phyloP scores from a whole-genome alignment of 129 eudicot species.

The Flaveria brownii region DNA sequence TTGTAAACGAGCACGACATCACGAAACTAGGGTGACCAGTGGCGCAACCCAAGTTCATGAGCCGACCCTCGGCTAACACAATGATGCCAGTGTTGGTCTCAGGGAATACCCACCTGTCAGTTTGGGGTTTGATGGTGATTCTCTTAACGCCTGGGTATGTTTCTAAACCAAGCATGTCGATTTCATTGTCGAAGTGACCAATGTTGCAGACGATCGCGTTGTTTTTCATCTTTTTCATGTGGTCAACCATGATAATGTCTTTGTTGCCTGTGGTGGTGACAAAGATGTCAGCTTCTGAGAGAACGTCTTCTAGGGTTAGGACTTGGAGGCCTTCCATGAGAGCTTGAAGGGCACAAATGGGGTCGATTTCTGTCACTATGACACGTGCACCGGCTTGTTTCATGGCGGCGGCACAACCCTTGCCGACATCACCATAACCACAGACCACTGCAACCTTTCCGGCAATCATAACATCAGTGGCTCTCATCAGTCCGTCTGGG shows the following conservation, averaged over 20 bases:
- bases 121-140: slow-evolving; percentile 50
- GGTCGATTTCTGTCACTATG: slow-evolving; percentile 54
- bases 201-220: slow-evolving; percentile 56
- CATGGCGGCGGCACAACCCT: slow-evolving; percentile 56
- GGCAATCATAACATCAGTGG: slow-evolving; percentile 56
- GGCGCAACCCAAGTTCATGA: slow-evolving; percentile 55
- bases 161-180: slow-evolving; percentile 51
- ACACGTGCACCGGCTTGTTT: slow-evolving; percentile 60
- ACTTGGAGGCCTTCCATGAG: slow-evolving; percentile 52
- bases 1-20: slow-evolving; percentile 57
- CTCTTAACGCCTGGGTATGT: slow-evolving; percentile 44
- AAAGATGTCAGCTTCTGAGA: slow-evolving; percentile 46
- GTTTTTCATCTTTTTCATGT: slow-evolving; percentile 50
- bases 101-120: slow-evolving; percentile 49
- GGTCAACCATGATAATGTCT: slow-evolving; percentile 53
- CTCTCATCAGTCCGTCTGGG: slow-evolving; percentile 60
- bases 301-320: slow-evolving; percentile 46
- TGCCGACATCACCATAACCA: slow-evolving; percentile 48
- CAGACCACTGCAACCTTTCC: slow-evolving; percentile 47
- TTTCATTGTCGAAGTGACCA: slow-evolving; percentile 54
- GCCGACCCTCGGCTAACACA: slow-evolving; percentile 42
- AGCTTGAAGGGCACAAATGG: slow-evolving; percentile 55
- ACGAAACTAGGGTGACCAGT: slow-evolving; percentile 59
- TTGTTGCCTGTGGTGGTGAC: slow-evolving; percentile 57
- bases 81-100: slow-evolving; percentile 40